These are phyloP conservation scores for Penicillium janthinellum DNA, from an alignment of 2,329 filamentous ascomycete genomes.

Conservation along the genomic window DNA sequence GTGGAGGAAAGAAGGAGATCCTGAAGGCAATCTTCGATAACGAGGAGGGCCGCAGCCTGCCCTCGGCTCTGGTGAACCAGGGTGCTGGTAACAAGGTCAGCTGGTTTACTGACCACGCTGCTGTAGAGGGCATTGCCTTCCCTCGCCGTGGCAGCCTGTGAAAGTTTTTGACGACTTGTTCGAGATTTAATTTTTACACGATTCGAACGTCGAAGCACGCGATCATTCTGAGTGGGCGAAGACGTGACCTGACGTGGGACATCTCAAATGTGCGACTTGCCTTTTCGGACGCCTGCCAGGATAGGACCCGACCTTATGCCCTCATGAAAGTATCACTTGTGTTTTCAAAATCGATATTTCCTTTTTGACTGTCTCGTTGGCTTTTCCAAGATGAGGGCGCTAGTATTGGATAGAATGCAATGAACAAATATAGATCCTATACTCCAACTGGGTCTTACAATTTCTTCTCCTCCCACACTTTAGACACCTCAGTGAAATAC, in stretches of 20 bases:
- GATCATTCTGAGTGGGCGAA: neutral
- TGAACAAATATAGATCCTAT: constrained; percentile 5
- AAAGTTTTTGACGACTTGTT: constrained; percentile 10
- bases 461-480: too few species aligned
- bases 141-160: constrained; percentile 71
- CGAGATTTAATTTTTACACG: neutral
- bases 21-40: constrained; percentile 89
- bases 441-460: neutral
- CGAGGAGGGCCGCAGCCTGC: constrained; percentile 71
- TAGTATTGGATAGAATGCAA: constrained; percentile 1
- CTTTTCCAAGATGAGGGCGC: neutral
- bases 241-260: neutral
- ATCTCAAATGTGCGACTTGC: neutral
- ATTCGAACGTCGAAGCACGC: neutral
- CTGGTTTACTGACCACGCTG: constrained; percentile 91
- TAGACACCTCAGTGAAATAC: too few species aligned
- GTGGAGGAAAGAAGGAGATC: constrained; percentile 84
- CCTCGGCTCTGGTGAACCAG: constrained; percentile 86
- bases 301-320: neutral
- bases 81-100: constrained; percentile 80
- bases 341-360: constrained; percentile 1
- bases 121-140: constrained; percentile 82
- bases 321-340: neutral
- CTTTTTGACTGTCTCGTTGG: neutral
- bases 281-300: neutral